Percentiles rank a stretch among this genome's conserved stretches.
Evolutionary conservation across 345 rosid species (phyloP).

Genomic region (Alliaria petiolata): DNA sequence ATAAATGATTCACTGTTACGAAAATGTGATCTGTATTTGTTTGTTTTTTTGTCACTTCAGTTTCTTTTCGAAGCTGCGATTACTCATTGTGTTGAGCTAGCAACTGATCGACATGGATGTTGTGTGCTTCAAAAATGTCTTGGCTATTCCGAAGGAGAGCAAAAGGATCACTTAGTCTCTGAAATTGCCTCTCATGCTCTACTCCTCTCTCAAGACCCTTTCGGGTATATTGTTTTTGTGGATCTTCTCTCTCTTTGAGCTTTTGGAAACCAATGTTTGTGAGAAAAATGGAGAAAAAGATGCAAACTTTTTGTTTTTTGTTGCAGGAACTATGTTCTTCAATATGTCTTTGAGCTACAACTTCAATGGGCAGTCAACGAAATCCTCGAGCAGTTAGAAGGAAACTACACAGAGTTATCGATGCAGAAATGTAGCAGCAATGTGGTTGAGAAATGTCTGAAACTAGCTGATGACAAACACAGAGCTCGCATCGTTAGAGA

Average conservation of each 20-base stretch:
- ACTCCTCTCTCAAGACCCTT: constrained; percentile 71
- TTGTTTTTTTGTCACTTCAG: constrained; percentile 38
- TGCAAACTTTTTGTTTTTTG: not conserved
- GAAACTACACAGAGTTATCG: constrained; percentile 67
- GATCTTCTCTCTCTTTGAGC: not conserved
- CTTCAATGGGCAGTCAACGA: constrained; percentile 51
- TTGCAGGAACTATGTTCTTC: constrained; percentile 79
- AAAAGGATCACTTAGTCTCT: constrained; percentile 39
- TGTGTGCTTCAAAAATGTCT: constrained; percentile 84
- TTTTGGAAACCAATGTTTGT: not conserved
- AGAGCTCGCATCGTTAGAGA: constrained; percentile 45
- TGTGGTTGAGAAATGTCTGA: constrained; percentile 81
- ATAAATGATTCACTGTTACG: not conserved
- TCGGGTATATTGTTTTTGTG: constrained; percentile 45
- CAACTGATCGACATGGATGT: constrained; percentile 78
- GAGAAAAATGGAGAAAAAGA: not conserved
- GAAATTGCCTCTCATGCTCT: constrained; percentile 63
- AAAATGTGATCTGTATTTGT: not conserved
- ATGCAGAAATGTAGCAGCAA: constrained; percentile 91
- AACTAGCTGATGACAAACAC: constrained; percentile 49
- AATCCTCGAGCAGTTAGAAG: constrained; percentile 61
- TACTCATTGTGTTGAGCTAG: constrained; percentile 68
- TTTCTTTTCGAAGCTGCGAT: constrained; percentile 67
- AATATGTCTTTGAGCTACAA: constrained; percentile 58
- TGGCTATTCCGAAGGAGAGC: constrained; percentile 46